phyloP scores from a whole-genome alignment of 441 rosid species.

The Metrosideros polymorpha region DNA sequence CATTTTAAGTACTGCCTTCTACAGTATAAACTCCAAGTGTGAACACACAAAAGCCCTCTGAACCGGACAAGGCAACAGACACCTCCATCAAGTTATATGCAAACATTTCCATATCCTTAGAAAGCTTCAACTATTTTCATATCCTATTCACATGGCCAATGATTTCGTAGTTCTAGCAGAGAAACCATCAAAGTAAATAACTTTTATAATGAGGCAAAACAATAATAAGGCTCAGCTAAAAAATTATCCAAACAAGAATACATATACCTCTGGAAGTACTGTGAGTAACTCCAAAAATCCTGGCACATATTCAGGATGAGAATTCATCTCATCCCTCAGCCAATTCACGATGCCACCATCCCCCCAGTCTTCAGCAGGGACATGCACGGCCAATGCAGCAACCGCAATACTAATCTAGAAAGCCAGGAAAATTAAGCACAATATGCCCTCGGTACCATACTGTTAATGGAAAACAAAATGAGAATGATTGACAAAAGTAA shows the following conservation, averaged over 20 bases:
- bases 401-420: slow-evolving; percentile 96
- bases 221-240: not conserved
- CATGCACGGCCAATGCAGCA: slow-evolving; percentile 97
- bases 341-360: slow-evolving; percentile 89
- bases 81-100: not conserved
- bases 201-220: not conserved
- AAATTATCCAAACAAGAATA: not conserved
- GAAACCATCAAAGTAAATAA: not conserved
- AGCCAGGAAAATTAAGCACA: slow-evolving; percentile 7
- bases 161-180: not conserved
- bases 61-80: not conserved
- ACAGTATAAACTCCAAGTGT: not conserved
- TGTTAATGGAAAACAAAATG: not conserved
- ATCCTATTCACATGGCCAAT: not conserved
- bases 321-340: slow-evolving; percentile 93
- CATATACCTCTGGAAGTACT: slow-evolving; percentile 88
- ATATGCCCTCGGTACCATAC: not conserved
- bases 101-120: not conserved
- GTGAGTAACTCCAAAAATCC: slow-evolving; percentile 97
- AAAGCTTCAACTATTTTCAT: not conserved
- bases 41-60: not conserved
- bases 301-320: slow-evolving; percentile 84
- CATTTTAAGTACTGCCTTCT: not conserved
- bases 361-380: slow-evolving; percentile 95
- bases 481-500: not conserved